These are phyloP conservation scores for Yamadazyma membranifaciens DNA, from an alignment of 1,139 yeast species.

Conservation along the genomic window DNA sequence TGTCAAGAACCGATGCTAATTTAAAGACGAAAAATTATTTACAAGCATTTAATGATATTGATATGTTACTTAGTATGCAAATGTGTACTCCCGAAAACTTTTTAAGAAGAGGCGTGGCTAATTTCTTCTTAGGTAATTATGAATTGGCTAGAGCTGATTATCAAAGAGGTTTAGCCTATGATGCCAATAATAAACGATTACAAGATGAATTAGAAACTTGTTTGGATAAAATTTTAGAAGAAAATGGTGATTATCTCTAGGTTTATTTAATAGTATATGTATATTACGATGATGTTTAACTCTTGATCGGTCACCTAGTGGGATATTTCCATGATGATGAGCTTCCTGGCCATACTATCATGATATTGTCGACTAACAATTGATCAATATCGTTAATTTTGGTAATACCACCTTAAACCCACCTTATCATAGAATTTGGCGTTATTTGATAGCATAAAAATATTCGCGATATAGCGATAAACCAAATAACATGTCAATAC, in stretches of 20 bases:
- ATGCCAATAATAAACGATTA: conserved; percentile 49
- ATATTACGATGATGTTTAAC: background rate
- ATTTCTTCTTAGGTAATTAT: conserved; percentile 65
- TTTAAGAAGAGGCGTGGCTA: conserved; percentile 77
- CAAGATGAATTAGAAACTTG: conserved; percentile 43
- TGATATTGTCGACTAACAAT: too few species aligned
- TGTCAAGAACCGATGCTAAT: conserved; percentile 82
- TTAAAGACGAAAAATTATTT: conserved; percentile 62
- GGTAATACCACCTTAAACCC: too few species aligned
- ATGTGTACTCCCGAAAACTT: conserved; percentile 76
- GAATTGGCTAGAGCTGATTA: conserved; percentile 73
- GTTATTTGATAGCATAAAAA: too few species aligned
- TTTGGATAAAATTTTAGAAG: conserved; percentile 47
- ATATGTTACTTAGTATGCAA: conserved; percentile 63
- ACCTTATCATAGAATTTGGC: background rate
- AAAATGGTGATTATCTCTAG: conserved; percentile 48
- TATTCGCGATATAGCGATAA: background rate
- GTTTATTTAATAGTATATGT: background rate
- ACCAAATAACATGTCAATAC: background rate
- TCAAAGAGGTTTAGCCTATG: conserved; percentile 73
- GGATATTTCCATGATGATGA: too few species aligned
- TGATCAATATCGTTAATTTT: too few species aligned
- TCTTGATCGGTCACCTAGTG: too few species aligned
- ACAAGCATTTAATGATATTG: conserved; percentile 81
- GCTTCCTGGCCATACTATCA: too few species aligned